phyloP scores from a whole-genome alignment of 495 filamentous ascomycete genomes.

The Annulohypoxylon maeteangense region DNA sequence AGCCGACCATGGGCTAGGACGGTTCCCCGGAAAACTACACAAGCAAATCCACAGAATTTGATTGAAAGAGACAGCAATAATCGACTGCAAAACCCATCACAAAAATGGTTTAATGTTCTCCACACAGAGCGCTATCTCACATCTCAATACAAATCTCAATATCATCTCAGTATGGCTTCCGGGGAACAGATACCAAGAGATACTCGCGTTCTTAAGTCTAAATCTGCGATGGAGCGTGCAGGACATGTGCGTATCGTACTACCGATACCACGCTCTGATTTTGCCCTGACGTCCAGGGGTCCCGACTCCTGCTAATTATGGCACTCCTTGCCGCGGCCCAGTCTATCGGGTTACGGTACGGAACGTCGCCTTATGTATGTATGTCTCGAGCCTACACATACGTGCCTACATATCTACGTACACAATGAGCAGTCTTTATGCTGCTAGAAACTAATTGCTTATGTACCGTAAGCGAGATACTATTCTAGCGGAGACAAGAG shows the following conservation, averaged over 20 bases:
- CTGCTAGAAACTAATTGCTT: conserved; percentile 11
- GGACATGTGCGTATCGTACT: conserved; percentile 22
- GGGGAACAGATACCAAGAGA: too few relatives aligned
- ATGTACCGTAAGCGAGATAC: conserved; percentile 12
- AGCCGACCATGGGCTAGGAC: neutral
- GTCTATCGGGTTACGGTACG: conserved; percentile 40
- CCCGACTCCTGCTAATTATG: conserved; percentile 45
- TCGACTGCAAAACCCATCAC: neutral
- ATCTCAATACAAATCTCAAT: too few relatives aligned
- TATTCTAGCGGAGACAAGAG: neutral
- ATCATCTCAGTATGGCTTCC: neutral
- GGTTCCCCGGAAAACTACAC: conserved; percentile 8
- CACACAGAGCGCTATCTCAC: neutral
- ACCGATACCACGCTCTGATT: conserved; percentile 13
- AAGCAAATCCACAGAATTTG: neutral
- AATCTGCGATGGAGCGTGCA: conserved; percentile 16
- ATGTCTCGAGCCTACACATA: conserved; percentile 22
- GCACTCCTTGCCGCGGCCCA: conserved; percentile 46
- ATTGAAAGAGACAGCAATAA: conserved; percentile 7
- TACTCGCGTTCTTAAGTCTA: neutral
- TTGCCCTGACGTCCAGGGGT: conserved; percentile 25
- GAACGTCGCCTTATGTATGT: conserved; percentile 39
- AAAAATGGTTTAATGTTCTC: neutral
- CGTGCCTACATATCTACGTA: neutral
- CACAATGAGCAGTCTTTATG: conserved; percentile 5